These are phyloP conservation scores for Lathyrus aphaca DNA, from an alignment of 306 rosid genomes.

Conservation along the genomic window DNA sequence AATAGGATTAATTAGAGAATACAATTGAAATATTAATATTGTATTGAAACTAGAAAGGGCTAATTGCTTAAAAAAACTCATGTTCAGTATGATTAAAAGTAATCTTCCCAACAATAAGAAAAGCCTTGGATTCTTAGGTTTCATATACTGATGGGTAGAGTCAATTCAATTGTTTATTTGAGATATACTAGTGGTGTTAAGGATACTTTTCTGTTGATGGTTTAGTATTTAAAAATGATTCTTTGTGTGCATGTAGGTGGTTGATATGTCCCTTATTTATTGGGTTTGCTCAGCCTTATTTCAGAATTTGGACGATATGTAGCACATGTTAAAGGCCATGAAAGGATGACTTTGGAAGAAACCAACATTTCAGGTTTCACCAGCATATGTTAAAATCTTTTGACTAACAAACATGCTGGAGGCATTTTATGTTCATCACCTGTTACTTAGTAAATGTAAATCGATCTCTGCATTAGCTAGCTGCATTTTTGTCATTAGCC, in stretches of 20 bases:
- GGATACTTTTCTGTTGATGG: constrained; percentile 20
- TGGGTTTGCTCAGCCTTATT: constrained; percentile 35
- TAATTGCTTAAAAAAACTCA: neutral
- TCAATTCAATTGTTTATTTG: constrained; percentile 6
- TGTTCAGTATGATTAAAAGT: constrained; percentile 16
- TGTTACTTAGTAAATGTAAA: constrained; percentile 17
- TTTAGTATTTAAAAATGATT: constrained; percentile 19
- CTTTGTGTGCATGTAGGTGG: neutral
- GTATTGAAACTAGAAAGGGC: too few species aligned
- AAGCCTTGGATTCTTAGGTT: constrained; percentile 6
- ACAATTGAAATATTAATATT: too few species aligned
- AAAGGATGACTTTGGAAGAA: neutral
- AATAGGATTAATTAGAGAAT: too few species aligned
- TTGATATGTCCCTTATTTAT: constrained; percentile 21
- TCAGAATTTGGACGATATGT: constrained; percentile 43
- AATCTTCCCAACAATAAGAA: neutral
- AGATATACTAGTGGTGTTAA: neutral
- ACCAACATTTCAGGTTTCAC: constrained; percentile 17
- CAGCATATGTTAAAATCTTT: constrained; percentile 22
- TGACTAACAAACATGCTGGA: constrained; percentile 9
- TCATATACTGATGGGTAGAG: neutral
- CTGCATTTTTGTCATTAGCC: constrained; percentile 28
- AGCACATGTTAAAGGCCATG: constrained; percentile 35
- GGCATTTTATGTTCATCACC: constrained; percentile 24
- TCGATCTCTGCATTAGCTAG: constrained; percentile 11